These are phyloP conservation scores for Trichoderma sp. DNA, from an alignment of 2,329 filamentous ascomycete species.

Conservation along the genomic window DNA sequence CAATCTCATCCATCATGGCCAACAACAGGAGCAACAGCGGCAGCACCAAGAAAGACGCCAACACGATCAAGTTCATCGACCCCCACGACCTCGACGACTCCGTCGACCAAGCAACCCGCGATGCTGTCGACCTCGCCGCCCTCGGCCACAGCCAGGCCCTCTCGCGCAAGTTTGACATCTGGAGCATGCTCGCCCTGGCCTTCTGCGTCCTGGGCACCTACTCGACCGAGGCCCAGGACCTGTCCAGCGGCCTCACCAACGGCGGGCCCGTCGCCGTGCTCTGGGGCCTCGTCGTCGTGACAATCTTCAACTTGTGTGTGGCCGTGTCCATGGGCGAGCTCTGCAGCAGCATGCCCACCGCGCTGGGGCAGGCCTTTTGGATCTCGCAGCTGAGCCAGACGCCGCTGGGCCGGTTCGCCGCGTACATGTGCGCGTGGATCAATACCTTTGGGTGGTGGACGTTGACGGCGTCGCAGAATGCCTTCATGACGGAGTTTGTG, in stretches of 20 bases:
- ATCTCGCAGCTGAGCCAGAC: constrained; percentile 42
- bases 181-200: constrained; percentile 59
- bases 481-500: constrained; percentile 60
- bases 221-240: constrained; percentile 56
- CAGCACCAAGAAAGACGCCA: constrained; percentile 4
- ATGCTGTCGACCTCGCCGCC: constrained; percentile 44
- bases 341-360: constrained; percentile 60
- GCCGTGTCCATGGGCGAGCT: constrained; percentile 58
- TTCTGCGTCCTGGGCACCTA: constrained; percentile 61
- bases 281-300: constrained; percentile 57
- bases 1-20: background rate
- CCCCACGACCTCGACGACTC: constrained; percentile 19
- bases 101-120: constrained; percentile 36
- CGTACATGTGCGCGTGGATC: constrained; percentile 62
- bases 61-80: constrained; percentile 39
- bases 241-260: constrained; percentile 52
- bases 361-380: constrained; percentile 62
- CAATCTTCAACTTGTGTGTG: constrained; percentile 54
- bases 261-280: constrained; percentile 57
- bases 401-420: constrained; percentile 49
- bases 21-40: background rate
- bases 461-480: constrained; percentile 55
- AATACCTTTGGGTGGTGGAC: constrained; percentile 63
- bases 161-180: constrained; percentile 52
- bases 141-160: constrained; percentile 45